Evolutionary conservation across 768 basidiomycete species (phyloP), one percentile per base, ranked within the genome.

Genomic region (Tulasnella sp.): DNA sequence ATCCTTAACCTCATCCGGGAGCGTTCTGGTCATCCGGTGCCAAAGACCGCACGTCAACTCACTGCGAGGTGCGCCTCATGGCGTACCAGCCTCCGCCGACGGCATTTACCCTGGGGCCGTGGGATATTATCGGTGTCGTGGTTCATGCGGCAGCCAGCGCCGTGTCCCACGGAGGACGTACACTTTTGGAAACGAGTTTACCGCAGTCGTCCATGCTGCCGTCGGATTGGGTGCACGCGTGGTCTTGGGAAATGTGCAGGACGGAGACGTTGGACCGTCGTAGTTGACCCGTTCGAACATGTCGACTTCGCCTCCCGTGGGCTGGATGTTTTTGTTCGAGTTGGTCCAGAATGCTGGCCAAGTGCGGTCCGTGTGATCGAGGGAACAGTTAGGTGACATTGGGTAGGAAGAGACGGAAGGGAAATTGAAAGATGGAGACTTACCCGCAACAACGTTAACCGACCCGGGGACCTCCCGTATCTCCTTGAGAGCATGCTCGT

Each of bases 151-250:
- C 81, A 82, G 6, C 81, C 81, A 18, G 81, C 73, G 76, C 80
- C 80, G 48, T 44, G 14, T 2, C 41, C 41, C 34, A 42, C 41
- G 18, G 34, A 8, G 18, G 75, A 75, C 75, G 75, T 75, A 37
- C 75, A 75, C 41, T 42, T 34, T 20, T n/a, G 3, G 18, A n/a
- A 44, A 11, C 34, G 42, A 28, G 8, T 9, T 18, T n/a, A 18
- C 22, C 75, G n/a, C 16, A 9, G 28, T 37, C 48, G 54, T 18
- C 18, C 54, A 58, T 58, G n/a, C 18, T 88, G 2, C 83, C 84
- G 3, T 42, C 42, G 22, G 84, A 79, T 22, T 90, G 89, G 89
- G 91, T 91, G 11, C 91, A 91, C 16, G 88, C 88, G 85, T 91
- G 92, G 0, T 88, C 90, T 88, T 72, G 4, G n/a, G 75, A 22